Conservation (phyloP, 192 early-diverging fungal genomes). For the Podochytrium sp. region DNA sequence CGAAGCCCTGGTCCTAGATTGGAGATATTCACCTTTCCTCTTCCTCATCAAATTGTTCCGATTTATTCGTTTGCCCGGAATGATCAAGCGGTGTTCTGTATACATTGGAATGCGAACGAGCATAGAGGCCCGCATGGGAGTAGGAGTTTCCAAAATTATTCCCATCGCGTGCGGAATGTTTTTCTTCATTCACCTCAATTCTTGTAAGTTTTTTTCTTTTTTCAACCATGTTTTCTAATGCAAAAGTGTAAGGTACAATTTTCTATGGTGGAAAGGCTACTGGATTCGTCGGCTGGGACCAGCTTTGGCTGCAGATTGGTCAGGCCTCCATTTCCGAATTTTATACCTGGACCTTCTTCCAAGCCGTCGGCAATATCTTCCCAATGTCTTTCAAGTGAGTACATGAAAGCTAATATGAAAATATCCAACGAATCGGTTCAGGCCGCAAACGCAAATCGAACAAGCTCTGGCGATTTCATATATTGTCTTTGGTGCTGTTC, state of each 20-base stretch:
- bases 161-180: conserved; percentile 5
- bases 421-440: too few relatives aligned
- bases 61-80: background rate
- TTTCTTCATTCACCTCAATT: conserved; percentile 13
- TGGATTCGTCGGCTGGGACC: conserved; percentile 8
- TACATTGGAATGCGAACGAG: background rate
- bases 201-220: too few relatives aligned
- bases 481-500: conserved; percentile 34
- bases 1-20: too few relatives aligned
- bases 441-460: conserved; percentile 30
- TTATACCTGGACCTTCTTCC: conserved; percentile 25
- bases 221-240: too few relatives aligned
- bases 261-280: background rate
- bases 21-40: too few relatives aligned
- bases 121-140: background rate
- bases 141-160: conserved; percentile 9
- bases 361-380: conserved; percentile 24
- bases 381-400: conserved; percentile 32
- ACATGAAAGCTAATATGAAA: too few relatives aligned
- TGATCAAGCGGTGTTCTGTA: conserved; percentile 10
- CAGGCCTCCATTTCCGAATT: background rate
- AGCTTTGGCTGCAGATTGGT: background rate
- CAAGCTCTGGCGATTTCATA: conserved; percentile 37
- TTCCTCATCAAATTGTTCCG: conserved; percentile 3
- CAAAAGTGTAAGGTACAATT: too few relatives aligned